phyloP scores from a whole-genome alignment of 495 filamentous ascomycete species.

The Cenococcum geophilum region DNA sequence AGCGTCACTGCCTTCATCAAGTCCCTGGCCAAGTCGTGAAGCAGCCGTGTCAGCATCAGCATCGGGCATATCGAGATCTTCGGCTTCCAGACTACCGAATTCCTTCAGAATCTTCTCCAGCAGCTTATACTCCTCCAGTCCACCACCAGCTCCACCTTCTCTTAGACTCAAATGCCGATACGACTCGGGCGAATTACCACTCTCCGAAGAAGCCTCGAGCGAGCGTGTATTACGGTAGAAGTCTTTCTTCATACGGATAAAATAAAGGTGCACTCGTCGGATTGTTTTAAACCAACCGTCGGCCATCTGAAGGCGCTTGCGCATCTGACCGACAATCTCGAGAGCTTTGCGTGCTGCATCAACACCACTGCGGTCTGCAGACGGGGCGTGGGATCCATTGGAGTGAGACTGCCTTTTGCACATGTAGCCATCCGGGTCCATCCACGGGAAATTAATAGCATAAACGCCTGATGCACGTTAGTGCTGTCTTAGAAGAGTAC shows the following conservation, averaged over 20 bases:
- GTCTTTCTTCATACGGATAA: constrained; percentile 56
- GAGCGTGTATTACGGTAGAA: constrained; percentile 39
- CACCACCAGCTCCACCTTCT: constrained; percentile 54
- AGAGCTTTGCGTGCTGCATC: constrained; percentile 47
- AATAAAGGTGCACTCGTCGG: constrained; percentile 61
- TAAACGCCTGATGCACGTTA: constrained; percentile 51
- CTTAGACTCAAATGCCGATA: constrained; percentile 44
- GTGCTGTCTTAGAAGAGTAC: neutral
- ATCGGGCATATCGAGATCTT: constrained; percentile 34
- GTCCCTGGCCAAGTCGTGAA: constrained; percentile 14
- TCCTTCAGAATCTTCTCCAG: constrained; percentile 54
- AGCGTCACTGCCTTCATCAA: constrained; percentile 25
- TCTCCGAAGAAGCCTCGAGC: constrained; percentile 15
- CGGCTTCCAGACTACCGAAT: constrained; percentile 49
- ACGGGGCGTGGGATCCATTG: constrained; percentile 13
- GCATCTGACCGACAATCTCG: constrained; percentile 57
- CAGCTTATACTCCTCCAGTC: constrained; percentile 65
- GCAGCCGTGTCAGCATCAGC: constrained; percentile 4
- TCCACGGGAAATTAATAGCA: constrained; percentile 65
- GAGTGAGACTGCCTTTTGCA: constrained; percentile 22
- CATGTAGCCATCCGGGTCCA: constrained; percentile 65
- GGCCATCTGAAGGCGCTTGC: constrained; percentile 61
- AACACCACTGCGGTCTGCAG: constrained; percentile 34
- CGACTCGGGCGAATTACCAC: constrained; percentile 24
- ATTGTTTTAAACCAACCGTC: constrained; percentile 65